These are phyloP conservation scores for Pyrus betulifolia DNA, from an alignment of 306 rosid species.

Conservation along the genomic window DNA sequence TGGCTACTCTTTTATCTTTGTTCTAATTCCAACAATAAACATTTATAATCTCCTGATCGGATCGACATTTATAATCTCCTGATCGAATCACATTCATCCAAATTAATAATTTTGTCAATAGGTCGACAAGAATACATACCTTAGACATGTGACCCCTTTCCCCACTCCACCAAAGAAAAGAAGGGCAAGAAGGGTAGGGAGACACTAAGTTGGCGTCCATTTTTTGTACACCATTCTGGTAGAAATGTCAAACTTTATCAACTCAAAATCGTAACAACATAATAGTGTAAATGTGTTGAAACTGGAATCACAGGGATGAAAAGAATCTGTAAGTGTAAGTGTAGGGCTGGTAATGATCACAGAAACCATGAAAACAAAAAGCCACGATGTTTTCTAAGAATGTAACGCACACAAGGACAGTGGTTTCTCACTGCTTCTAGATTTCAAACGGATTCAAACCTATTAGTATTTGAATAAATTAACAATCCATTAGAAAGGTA, in stretches of 20 bases:
- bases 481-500: not conserved
- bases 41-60: not conserved
- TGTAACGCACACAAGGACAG: not conserved
- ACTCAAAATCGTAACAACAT: not conserved
- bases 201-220: not conserved
- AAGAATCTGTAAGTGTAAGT: not conserved
- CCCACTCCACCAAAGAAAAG: not conserved
- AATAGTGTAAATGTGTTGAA: not conserved
- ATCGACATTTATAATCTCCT: not conserved
- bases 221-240: not conserved
- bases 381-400: not conserved
- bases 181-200: not conserved
- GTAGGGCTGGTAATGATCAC: not conserved
- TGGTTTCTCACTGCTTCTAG: not conserved
- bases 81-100: not conserved
- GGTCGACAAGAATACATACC: not conserved
- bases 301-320: not conserved
- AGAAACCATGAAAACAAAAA: not conserved
- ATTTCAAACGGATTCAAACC: not conserved
- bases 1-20: not conserved
- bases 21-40: not conserved
- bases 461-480: not conserved
- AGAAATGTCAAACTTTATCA: not conserved
- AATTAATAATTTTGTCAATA: not conserved
- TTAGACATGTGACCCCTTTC: not conserved